These are phyloP conservation scores for Trichoderma guizhouense DNA, from an alignment of 2,329 filamentous ascomycete species.

Conservation along the genomic window DNA sequence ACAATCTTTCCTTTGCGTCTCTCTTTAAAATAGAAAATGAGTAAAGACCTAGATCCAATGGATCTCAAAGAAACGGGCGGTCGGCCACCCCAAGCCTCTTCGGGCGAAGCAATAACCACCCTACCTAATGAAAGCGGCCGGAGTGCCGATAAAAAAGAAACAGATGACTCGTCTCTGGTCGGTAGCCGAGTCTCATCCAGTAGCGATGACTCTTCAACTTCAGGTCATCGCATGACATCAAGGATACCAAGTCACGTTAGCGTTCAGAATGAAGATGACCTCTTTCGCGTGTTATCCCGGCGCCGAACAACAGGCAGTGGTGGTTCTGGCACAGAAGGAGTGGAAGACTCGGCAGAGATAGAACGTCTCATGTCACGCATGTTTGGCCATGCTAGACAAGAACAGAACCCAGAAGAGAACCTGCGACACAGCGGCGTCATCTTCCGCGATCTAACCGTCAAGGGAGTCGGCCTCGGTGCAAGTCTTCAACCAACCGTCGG, in stretches of 20 bases:
- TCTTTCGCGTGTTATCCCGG: slow-evolving; percentile 48
- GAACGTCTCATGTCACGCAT: slow-evolving; percentile 65
- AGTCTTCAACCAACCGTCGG: slow-evolving; percentile 53
- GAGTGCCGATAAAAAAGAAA: background rate
- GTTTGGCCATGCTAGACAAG: slow-evolving; percentile 63
- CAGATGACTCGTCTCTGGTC: background rate
- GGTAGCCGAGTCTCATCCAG: background rate
- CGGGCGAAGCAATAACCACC: background rate
- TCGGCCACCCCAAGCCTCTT: background rate
- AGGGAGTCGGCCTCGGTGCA: slow-evolving; percentile 65
- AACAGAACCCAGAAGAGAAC: slow-evolving; percentile 66
- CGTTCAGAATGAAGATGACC: slow-evolving; percentile 46
- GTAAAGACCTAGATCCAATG: background rate
- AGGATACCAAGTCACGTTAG: slow-evolving; percentile 25
- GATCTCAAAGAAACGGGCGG: background rate
- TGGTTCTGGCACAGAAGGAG: slow-evolving; percentile 34
- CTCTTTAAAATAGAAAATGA: background rate
- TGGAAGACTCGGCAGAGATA: slow-evolving; percentile 49
- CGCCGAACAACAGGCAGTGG: slow-evolving; percentile 41
- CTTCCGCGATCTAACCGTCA: slow-evolving; percentile 68
- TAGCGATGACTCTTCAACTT: background rate
- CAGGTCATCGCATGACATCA: slow-evolving; percentile 26
- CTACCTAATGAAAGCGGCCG: background rate
- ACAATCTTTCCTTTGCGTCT: background rate
- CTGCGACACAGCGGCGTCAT: slow-evolving; percentile 66